Evolutionary conservation across 257 asterid genomes (phyloP), one percentile per base, ranked within the genome.

Genomic region (Rauvolfia tetraphylla): DNA sequence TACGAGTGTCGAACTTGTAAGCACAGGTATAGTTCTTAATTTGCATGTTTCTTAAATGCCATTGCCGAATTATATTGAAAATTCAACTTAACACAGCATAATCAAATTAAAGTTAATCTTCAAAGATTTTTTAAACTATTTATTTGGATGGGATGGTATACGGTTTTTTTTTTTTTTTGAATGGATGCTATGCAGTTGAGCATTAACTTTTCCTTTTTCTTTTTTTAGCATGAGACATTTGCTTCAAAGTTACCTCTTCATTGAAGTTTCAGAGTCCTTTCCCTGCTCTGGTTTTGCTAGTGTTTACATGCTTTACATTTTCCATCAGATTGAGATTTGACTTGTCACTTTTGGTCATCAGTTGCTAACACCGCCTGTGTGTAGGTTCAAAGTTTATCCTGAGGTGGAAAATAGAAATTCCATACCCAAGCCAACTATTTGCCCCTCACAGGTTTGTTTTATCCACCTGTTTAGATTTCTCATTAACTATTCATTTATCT

Each of bases 361-460:
- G 66, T 29, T 2, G 59, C 80, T 81, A 75, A 88, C 56, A 70
- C 53, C 73, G 72, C 71, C 62, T 33, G 15, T 78, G 5, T 80
- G 86, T 79, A 95, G 99, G 84, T 90, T 95, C 86, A 91, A 89
- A 86, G 93, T 93, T 77, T 87, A 84, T 78, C 99, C 99, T 15
- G 98, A 91, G 89, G 99, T 95, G 87, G 99, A 95, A 89, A 91
- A 89, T 76, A 83, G 92, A 79, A 89, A 91, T 83, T 80, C 96
- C 38, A 72, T 86, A 73, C 88, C 96, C 71, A 86, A 85, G 72
- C 99, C 99, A 10, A 87, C 91, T 61, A 85, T 71, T 81, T 95
- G 99, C 76, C 97, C 96, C 80, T 95, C 98, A 71, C 86, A 93
- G 98, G 99, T 90, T 58, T 78, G 84, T 80, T 80, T 58, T 70